Evolutionary conservation across 768 basidiomycete species (phyloP).

Genomic region (Podaxis sp.): DNA sequence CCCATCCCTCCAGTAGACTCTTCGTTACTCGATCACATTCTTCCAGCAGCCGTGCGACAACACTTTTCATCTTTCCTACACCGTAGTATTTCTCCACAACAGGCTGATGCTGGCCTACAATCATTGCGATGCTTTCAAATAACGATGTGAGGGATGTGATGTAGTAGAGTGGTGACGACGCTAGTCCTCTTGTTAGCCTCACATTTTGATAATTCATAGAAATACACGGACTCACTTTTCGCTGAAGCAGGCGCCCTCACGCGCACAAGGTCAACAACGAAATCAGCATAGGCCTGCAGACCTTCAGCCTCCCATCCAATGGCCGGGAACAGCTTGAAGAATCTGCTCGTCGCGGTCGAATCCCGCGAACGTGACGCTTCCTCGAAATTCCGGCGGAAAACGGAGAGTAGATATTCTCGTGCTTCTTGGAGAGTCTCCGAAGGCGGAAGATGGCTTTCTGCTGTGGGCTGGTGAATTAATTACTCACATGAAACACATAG

Average conservation of each 20-base stretch:
- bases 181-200: constrained; percentile 39
- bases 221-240: constrained; percentile 56
- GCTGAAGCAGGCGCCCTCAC: constrained; percentile 74
- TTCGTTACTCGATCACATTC: constrained; percentile 88
- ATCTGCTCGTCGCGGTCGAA: constrained; percentile 85
- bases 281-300: constrained; percentile 87
- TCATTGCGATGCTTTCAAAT: constrained; percentile 93
- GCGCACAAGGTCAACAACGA: constrained; percentile 89
- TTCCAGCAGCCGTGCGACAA: constrained; percentile 71
- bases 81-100: constrained; percentile 99
- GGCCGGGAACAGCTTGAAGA: constrained; percentile 95
- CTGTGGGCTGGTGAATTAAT: constrained; percentile 67
- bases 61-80: constrained; percentile 77
- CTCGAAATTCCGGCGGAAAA: constrained; percentile 81
- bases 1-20: constrained; percentile 80
- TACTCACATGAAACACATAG: background rate
- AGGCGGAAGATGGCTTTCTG: constrained; percentile 85
- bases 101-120: constrained; percentile 96
- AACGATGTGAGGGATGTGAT: constrained; percentile 86
- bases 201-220: constrained; percentile 12
- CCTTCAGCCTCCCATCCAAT: constrained; percentile 95
- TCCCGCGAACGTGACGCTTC: constrained; percentile 80
- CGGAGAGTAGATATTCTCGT: constrained; percentile 69
- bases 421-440: constrained; percentile 76
- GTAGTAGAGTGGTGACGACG: constrained; percentile 91